These are phyloP conservation scores for Cryptosporidium viatorum DNA, from an alignment of 169 alveolate species.

Conservation along the genomic window DNA sequence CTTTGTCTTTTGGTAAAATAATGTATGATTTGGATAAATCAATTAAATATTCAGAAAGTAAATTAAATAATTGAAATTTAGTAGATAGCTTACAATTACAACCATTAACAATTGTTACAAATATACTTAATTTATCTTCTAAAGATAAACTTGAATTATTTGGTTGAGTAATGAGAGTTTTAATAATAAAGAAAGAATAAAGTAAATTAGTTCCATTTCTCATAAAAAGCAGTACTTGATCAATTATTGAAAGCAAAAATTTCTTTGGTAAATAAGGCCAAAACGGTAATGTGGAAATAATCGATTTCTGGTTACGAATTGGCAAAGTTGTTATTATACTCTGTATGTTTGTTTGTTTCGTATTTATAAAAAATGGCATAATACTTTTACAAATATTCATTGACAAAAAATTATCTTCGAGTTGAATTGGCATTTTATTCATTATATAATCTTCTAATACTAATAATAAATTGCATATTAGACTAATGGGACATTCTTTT, in stretches of 20 bases:
- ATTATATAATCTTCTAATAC: conserved; percentile 15
- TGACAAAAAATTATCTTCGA: neutral
- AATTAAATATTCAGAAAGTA: conserved; percentile 34
- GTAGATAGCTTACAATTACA: conserved; percentile 4
- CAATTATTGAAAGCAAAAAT: conserved; percentile 8
- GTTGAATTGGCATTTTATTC: neutral
- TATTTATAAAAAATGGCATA: conserved; percentile 34
- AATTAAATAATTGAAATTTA: conserved; percentile 13
- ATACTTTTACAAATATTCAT: conserved; percentile 12
- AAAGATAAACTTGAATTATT: conserved; percentile 17
- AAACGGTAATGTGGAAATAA: conserved; percentile 51
- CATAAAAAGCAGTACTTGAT: conserved; percentile 4
- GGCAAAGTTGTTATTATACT: conserved; percentile 23
- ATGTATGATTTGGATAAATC: conserved; percentile 10
- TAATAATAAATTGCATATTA: conserved; percentile 34
- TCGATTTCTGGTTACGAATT: conserved; percentile 1
- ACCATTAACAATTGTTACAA: neutral
- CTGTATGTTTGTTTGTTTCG: neutral
- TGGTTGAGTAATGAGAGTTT: neutral
- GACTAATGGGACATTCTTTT: conserved; percentile 4
- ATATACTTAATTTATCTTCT: conserved; percentile 42
- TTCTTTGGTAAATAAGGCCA: conserved; percentile 49
- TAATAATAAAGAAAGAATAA: conserved; percentile 18
- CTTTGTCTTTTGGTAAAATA: neutral
- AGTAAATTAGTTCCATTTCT: conserved; percentile 15